Evolutionary conservation across 331 rosid genomes (phyloP).

Genomic region (Stylosanthes scabra): DNA sequence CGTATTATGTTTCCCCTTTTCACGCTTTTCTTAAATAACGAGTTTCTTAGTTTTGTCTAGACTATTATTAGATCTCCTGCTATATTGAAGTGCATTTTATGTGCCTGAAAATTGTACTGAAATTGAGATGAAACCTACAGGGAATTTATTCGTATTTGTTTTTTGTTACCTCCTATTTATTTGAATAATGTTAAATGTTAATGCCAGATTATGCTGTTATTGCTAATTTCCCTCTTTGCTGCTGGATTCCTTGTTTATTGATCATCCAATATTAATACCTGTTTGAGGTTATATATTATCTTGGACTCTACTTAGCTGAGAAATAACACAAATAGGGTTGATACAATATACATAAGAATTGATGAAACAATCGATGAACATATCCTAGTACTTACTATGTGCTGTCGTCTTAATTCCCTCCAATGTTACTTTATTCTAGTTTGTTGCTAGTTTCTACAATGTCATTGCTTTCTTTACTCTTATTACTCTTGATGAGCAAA

Average conservation of each 20-base stretch:
- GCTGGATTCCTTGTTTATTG: slow-evolving; percentile 28
- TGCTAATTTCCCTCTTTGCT: slow-evolving; percentile 15
- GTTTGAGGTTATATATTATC: slow-evolving; percentile 7
- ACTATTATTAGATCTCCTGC: slow-evolving; percentile 22
- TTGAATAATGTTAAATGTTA: slow-evolving; percentile 27
- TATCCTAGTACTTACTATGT: not conserved
- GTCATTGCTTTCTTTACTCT: not conserved
- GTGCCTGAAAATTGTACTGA: slow-evolving; percentile 45
- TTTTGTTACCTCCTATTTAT: slow-evolving; percentile 35
- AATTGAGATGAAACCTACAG: slow-evolving; percentile 49
- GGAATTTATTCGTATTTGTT: slow-evolving; percentile 49
- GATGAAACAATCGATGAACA: not conserved
- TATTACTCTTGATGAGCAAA: not conserved
- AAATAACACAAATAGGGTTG: slow-evolving; percentile 7
- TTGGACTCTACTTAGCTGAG: slow-evolving; percentile 15
- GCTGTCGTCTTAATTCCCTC: not conserved
- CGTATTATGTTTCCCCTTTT: slow-evolving; percentile 31
- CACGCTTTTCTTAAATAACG: slow-evolving; percentile 36
- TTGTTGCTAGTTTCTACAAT: not conserved
- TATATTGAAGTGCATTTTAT: slow-evolving; percentile 37
- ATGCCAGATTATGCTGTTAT: slow-evolving; percentile 33
- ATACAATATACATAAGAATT: not conserved
- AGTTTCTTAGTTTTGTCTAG: slow-evolving; percentile 31
- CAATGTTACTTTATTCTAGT: not conserved
- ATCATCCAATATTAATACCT: slow-evolving; percentile 21